Evolutionary conservation across 2,329 filamentous ascomycete species (phyloP).

Genomic region (Aplosporella prunicola): DNA sequence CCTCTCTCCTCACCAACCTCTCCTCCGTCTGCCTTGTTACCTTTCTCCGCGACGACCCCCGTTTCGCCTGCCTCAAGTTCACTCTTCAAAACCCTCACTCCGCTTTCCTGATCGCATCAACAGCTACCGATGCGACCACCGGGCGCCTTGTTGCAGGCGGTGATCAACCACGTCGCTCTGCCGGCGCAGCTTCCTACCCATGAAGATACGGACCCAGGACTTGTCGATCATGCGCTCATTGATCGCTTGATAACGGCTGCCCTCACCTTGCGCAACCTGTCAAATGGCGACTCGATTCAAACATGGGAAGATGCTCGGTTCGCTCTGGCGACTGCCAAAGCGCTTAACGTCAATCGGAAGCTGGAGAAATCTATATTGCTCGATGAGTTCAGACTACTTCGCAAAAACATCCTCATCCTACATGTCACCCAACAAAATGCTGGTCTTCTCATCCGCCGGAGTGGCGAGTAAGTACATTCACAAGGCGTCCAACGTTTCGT

Average conservation of each 20-base stretch:
- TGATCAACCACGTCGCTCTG: slow-evolving; percentile 30
- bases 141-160: slow-evolving; percentile 13
- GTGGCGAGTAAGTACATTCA: slow-evolving; percentile 21
- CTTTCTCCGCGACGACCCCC: too few species aligned
- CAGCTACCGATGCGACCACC: too few species aligned
- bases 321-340: slow-evolving; percentile 14
- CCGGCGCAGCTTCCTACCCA: slow-evolving; percentile 30
- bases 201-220: slow-evolving; percentile 21
- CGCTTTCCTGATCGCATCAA: too few species aligned
- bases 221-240: slow-evolving; percentile 22
- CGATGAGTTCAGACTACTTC: slow-evolving; percentile 15
- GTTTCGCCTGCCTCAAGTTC: too few species aligned
- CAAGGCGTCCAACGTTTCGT: slow-evolving; percentile 12
- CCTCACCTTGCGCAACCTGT: not conserved
- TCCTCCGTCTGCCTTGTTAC: too few species aligned
- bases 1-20: too few species aligned
- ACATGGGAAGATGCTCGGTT: slow-evolving; percentile 12
- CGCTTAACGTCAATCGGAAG: slow-evolving; percentile 18
- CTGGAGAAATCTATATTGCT: slow-evolving; percentile 18
- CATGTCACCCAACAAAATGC: slow-evolving; percentile 43
- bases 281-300: not conserved
- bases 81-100: too few species aligned
- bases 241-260: slow-evolving; percentile 12
- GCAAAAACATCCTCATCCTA: slow-evolving; percentile 29
- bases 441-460: slow-evolving; percentile 34